Conservation (phyloP, 192 early-diverging fungal species). For the Diversispora eburnea region DNA sequence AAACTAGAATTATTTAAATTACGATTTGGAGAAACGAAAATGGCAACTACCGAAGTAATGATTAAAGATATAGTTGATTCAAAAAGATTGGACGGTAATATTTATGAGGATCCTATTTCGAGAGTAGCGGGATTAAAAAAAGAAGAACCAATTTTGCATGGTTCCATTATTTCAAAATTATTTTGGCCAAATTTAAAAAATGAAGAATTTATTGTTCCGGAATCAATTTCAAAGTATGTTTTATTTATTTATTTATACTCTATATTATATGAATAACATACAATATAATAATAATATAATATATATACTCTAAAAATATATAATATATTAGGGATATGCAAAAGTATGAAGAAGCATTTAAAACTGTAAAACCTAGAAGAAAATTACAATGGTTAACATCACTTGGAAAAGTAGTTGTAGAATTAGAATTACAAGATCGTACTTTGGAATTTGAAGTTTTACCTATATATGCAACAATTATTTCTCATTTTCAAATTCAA, state of each 20-base stretch:
- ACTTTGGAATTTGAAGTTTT: conserved; percentile 43
- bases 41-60: conserved; percentile 77
- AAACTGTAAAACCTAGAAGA: conserved; percentile 53
- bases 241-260: neutral
- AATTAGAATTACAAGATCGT: conserved; percentile 53
- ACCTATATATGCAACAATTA: conserved; percentile 56
- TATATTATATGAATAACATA: too few relatives aligned
- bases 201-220: conserved; percentile 42
- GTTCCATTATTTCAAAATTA: conserved; percentile 56
- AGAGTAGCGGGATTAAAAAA: neutral
- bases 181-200: conserved; percentile 56
- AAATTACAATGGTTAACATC: conserved; percentile 54
- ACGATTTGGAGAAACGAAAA: conserved; percentile 58
- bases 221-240: conserved; percentile 35
- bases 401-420: conserved; percentile 52
- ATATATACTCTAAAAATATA: neutral
- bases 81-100: conserved; percentile 47
- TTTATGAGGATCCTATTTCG: neutral
- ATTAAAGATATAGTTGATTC: conserved; percentile 75
- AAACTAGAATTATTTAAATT: conserved; percentile 75
- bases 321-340: conserved; percentile 33
- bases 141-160: conserved; percentile 28
- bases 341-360: conserved; percentile 45
- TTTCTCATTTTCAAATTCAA: conserved; percentile 37
- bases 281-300: too few relatives aligned